Base-by-base conservation (phyloP, 805 yeast genomes). In the Gaillardinia entomophila region DNA sequence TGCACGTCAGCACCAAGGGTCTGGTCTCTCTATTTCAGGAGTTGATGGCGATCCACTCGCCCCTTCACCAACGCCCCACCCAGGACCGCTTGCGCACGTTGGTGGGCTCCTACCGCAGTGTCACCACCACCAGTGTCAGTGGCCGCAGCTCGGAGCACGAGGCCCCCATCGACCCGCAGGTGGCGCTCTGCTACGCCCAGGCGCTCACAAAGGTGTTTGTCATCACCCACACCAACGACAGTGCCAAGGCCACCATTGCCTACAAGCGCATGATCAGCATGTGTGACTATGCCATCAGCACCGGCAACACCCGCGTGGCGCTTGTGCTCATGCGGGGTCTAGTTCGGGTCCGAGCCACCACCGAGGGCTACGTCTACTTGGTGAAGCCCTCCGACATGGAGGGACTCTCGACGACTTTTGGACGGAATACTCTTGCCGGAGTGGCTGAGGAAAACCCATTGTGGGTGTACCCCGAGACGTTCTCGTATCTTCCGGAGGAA, bases 391-490 rank as follows among this genome's bases (percentile, higher is more conserved):
- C 55, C 1, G 85, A 82, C 48, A 74, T 80, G 63, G 81, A 75
- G 26, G 87, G 85, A 0, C 53, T 82, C 12, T 73, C 86, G 7
- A 71, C 78, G 2, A 70, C 77, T 0, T 65, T 82, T 33, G 68
- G 71, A 4, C 62, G 86, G 47, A 73, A 75, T 37, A 46, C 53
- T 17, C 53, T 51, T 42, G 49, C 33, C 4, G 40, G 31, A 1
- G 22, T 19, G 22, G 33, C 24, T 23, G 27, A 27, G 7, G 30
- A 25, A n/a, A 11, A 6, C 6, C 10, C 27, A 12, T 7, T 27
- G 35, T 82, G 89, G 90, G 52, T 55, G 4, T 79, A 66, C 43
- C 90, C 89, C 0, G 89, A 82, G 40, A 47, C 53, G 0, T 46
- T 73, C 3, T 55, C 56, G 3, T 75, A 73, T 42, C 56, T 81